These are phyloP conservation scores for Coprinellus micaceus DNA, from an alignment of 768 basidiomycete species.

Conservation along the genomic window DNA sequence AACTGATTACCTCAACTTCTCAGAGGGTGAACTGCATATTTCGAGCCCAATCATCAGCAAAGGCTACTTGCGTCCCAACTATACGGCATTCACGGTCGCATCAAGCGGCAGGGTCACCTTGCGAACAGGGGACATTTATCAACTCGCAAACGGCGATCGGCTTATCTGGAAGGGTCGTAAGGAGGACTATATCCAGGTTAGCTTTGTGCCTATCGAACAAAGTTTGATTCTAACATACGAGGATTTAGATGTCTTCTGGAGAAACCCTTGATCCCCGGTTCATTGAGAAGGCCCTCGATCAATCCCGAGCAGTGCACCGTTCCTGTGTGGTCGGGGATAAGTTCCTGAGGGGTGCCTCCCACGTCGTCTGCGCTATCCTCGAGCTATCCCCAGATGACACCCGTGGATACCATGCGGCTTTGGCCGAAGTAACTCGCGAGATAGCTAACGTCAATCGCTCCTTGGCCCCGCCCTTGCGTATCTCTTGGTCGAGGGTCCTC, in stretches of 20 bases:
- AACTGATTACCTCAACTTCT: background rate
- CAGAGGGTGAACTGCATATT: slow-evolving; percentile 31
- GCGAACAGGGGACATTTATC: slow-evolving; percentile 31
- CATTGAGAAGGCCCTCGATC: slow-evolving; percentile 25
- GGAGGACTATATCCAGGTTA: slow-evolving; percentile 31
- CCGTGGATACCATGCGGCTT: slow-evolving; percentile 8
- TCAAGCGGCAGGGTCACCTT: slow-evolving; percentile 26
- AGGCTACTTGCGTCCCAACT: slow-evolving; percentile 27
- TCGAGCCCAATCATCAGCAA: slow-evolving; percentile 24
- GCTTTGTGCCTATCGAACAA: slow-evolving; percentile 1
- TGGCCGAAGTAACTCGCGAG: slow-evolving; percentile 25
- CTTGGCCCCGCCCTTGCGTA: slow-evolving; percentile 31
- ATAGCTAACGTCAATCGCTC: slow-evolving; percentile 26
- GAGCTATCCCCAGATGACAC: slow-evolving; percentile 17
- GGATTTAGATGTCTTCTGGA: slow-evolving; percentile 32
- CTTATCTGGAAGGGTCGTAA: slow-evolving; percentile 32
- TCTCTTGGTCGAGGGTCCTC: slow-evolving; percentile 30
- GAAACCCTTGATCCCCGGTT: slow-evolving; percentile 32
- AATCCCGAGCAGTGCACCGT: slow-evolving; percentile 21
- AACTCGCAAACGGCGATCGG: slow-evolving; percentile 16
- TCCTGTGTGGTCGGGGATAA: slow-evolving; percentile 33
- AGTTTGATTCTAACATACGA: too few relatives aligned
- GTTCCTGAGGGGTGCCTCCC: slow-evolving; percentile 26
- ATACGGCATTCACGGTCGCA: slow-evolving; percentile 23
- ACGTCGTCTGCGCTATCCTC: slow-evolving; percentile 29